A percentile compares a stretch with the other conserved stretches of the same genome.
Conservation (phyloP, 2,329 filamentous ascomycete species). For the Rutstroemia sydowiana region DNA sequence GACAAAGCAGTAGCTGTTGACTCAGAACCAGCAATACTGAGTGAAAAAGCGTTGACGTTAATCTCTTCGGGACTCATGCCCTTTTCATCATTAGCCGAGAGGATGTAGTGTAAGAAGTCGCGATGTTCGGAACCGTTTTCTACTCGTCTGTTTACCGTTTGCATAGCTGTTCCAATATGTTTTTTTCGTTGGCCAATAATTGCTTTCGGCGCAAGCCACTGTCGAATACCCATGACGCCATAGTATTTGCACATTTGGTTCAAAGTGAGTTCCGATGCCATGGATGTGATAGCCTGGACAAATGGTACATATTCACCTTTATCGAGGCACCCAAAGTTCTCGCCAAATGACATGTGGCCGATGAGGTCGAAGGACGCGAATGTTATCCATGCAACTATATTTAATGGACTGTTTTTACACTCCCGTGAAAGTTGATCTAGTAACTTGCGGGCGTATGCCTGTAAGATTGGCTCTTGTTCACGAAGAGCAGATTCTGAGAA, state of each 20-base stretch:
- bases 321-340: slow-evolving; percentile 5
- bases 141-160: background rate
- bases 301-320: background rate
- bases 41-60: slow-evolving; percentile 1
- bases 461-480: slow-evolving; percentile 26
- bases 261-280: background rate
- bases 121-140: background rate
- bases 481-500: slow-evolving; percentile 28
- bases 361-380: slow-evolving; percentile 15
- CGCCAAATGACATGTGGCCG: slow-evolving; percentile 14
- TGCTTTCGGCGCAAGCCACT: background rate
- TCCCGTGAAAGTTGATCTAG: background rate
- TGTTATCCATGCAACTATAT: slow-evolving; percentile 10
- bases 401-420: slow-evolving; percentile 4
- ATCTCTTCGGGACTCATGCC: slow-evolving; percentile 15
- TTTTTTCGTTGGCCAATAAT: background rate
- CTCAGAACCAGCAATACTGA: slow-evolving; percentile 18
- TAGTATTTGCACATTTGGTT: background rate
- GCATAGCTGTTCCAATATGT: background rate
- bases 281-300: background rate
- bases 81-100: slow-evolving; percentile 18
- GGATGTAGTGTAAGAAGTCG: slow-evolving; percentile 1
- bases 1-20: slow-evolving; percentile 17
- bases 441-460: slow-evolving; percentile 5
- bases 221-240: background rate